Conservation (phyloP, 2,329 filamentous ascomycete species). For the Aureobasidium sp. region DNA sequence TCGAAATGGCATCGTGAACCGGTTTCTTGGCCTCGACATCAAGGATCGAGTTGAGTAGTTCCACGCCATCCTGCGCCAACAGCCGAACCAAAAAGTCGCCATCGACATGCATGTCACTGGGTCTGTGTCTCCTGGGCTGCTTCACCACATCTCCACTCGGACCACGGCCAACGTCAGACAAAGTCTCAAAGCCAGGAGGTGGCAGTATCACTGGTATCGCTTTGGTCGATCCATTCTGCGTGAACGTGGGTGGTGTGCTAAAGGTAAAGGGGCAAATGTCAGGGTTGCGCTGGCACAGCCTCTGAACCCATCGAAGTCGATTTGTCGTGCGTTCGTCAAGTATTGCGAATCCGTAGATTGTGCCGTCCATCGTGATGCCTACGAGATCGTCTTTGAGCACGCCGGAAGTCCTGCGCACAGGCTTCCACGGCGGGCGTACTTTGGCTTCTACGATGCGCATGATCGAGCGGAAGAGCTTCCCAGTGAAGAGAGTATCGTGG, state of each 20-base stretch:
- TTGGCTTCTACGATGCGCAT: constrained; percentile 43
- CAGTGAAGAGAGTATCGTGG: constrained; percentile 32
- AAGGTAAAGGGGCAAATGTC: constrained; percentile 22
- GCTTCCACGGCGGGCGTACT: constrained; percentile 30
- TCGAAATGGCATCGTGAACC: constrained; percentile 20
- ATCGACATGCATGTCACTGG: constrained; percentile 31
- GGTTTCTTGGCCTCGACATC: constrained; percentile 13
- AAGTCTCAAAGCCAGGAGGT: constrained; percentile 19
- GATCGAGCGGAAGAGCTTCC: constrained; percentile 32
- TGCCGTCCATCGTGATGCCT: constrained; percentile 43
- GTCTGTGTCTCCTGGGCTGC: constrained; percentile 6
- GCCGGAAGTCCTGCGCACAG: constrained; percentile 26
- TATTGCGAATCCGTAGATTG: constrained; percentile 51
- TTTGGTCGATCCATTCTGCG: neutral
- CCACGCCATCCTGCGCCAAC: constrained; percentile 22
- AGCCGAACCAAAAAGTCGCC: constrained; percentile 32
- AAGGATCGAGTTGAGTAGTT: constrained; percentile 18
- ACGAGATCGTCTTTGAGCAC: constrained; percentile 40
- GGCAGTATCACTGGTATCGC: neutral
- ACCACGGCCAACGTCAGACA: neutral
- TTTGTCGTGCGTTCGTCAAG: constrained; percentile 55
- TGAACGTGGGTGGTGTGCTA: neutral
- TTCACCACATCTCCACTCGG: constrained; percentile 19
- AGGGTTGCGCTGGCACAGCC: constrained; percentile 39
- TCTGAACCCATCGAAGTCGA: constrained; percentile 65